Conservation (phyloP, 2,329 filamentous ascomycete genomes). For the Pyrenophora tritici-repentis region DNA sequence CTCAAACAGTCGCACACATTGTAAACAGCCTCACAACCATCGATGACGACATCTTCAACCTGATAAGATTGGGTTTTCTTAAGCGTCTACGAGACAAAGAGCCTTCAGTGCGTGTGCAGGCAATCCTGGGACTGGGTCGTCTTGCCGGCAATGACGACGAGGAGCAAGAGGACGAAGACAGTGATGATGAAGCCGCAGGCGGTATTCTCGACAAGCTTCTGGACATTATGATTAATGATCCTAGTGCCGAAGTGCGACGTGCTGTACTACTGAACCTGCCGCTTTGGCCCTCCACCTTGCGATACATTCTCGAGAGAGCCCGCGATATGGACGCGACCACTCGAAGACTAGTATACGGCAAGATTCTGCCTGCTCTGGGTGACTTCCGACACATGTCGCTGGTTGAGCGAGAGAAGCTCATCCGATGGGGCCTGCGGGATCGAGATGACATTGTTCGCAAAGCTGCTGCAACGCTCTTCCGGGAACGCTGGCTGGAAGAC, state of each 20-base stretch:
- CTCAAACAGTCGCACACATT: slow-evolving; percentile 87
- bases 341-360: slow-evolving; percentile 82
- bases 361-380: slow-evolving; percentile 82
- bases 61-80: slow-evolving; percentile 76
- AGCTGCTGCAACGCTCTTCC: slow-evolving; percentile 85
- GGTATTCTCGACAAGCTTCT: slow-evolving; percentile 82
- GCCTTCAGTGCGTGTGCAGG: slow-evolving; percentile 87
- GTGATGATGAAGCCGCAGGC: slow-evolving; percentile 67
- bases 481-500: slow-evolving; percentile 97
- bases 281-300: slow-evolving; percentile 78
- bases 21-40: slow-evolving; percentile 92
- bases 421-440: slow-evolving; percentile 92
- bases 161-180: slow-evolving; percentile 67
- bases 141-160: slow-evolving; percentile 71
- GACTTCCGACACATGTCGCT: slow-evolving; percentile 94
- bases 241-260: slow-evolving; percentile 88
- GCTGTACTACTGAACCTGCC: slow-evolving; percentile 90
- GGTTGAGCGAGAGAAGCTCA: slow-evolving; percentile 91
- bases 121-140: slow-evolving; percentile 85
- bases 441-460: slow-evolving; percentile 93
- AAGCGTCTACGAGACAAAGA: slow-evolving; percentile 94
- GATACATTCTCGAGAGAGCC: slow-evolving; percentile 86
- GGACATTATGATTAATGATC: slow-evolving; percentile 89
- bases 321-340: slow-evolving; percentile 86
- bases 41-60: slow-evolving; percentile 87